Base-by-base conservation (phyloP, 2,329 filamentous ascomycete species). In the Cordyceps tenuipes region DNA sequence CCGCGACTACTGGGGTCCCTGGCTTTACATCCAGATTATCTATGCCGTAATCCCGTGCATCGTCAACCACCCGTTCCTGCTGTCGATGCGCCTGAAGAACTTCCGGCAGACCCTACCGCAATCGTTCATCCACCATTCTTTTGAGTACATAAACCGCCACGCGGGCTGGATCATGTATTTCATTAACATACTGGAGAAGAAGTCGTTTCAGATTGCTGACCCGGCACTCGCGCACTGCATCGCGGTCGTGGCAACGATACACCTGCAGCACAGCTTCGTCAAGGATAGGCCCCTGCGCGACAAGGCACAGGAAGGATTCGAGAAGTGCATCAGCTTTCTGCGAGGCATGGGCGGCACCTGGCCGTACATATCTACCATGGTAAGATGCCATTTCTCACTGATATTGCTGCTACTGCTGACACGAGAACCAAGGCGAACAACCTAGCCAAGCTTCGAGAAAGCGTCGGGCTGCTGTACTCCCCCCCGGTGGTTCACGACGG, bases 131-230 rank as follows among this genome's bases (percentile, higher is more conserved):
- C 79, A 81, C 52, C 78, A 81, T 62, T 81, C 77, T 0, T 78
- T 77, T 13, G 79, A 82, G 58, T 69, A 79, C 29, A 79, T 81
- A 31, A 75, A 76, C 0, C 76, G 76, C 0, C 79, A 82, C 62
- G 77, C 77, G 0, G 76, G 76, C 0, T 82, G 80, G 80, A 79
- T 82, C 29, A 73, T 81, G 4, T 77, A 80, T 64, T 77, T 80
- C 53, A 74, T 82, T 50, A 75, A 79, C 51, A 76, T 61, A 70
- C 74, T 68, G 71, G 76, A 63, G 76, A 78, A 65, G 57, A 68
- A 69, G 55, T 68, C 67, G 0, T 79, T 80, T 59, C 68, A 73
- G 52, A 72, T 78, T 8, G 76, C 76, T 0, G 68, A 70, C 23
- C 68, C 68, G 1, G 59, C 61, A 0, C 21, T 70, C 17, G 68